Base-by-base conservation (phyloP, 2,329 filamentous ascomycete genomes). In the Didymella glomerata region DNA sequence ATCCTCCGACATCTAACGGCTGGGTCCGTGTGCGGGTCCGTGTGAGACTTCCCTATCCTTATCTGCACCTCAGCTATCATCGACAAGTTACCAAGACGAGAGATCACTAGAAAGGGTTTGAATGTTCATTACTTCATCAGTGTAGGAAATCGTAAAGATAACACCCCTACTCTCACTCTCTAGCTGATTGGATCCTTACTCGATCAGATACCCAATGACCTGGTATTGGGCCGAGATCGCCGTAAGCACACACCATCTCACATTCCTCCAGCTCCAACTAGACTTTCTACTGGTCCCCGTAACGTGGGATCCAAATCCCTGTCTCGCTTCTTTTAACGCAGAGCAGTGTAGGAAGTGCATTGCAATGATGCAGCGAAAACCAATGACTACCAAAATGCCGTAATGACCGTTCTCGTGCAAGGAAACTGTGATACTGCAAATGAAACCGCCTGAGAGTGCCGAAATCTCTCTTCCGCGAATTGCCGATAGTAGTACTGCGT, bases 261-360 rank as follows among this genome's bases (percentile, higher is more conserved):
- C 56, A 54, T 54, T 59, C 48, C 32, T 54, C 22, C 9, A 24
- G 14, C 27, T 14, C 9, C 40, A 22, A 42, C 20, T 38, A 18
- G 14, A 41, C 14, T 40, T 47, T 41, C 34, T 54, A 59, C 51
- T 51, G 50, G 56, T 51, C 46, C 51, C 46, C 27, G 22, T 32
- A 38, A 24, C 30, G 13, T 50, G 46, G 46, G 7, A 24, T n/a
- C 7, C 16, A 2, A 38, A 47, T 36, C 56, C 50, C 46, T 59
- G 50, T 47, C 28, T 54, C 50, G 50, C 49, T 54, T 59, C 24
- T 46, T 41, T 41, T 49, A 41, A 59, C 28, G 46, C 42, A 59
- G 56, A 54, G 40, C 18, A 44, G 46, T 59, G 38, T 58, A 50
- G 50, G 28, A 47, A 59, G 49, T 41, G 25, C 46, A 44, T 51